A percentile compares a stretch with the other conserved stretches of the same genome.
Evolutionary conservation across 148 eudicot species (phyloP).

Genomic region (Vaccinium corymbosum): DNA sequence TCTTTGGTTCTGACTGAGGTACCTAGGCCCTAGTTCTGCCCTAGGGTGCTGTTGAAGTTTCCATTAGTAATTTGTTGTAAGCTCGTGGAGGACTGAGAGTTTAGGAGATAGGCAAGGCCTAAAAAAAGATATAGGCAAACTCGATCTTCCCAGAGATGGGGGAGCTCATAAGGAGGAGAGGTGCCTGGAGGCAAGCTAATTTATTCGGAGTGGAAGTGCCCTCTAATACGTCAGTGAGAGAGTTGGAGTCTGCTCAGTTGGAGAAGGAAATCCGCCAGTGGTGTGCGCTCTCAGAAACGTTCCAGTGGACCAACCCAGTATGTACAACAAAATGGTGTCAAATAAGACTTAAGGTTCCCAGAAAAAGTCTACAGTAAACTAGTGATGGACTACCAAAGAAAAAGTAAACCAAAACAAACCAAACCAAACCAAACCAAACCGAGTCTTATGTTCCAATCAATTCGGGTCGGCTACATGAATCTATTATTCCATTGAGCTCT

Average conservation of each 20-base stretch:
- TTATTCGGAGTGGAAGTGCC: neutral
- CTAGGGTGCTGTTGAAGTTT: neutral
- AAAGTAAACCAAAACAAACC: neutral
- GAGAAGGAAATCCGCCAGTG: neutral
- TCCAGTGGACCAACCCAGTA: neutral
- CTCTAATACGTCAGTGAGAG: neutral
- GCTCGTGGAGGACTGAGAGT: neutral
- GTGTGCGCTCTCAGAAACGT: neutral
- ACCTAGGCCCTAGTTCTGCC: neutral
- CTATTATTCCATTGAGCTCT: too few relatives aligned
- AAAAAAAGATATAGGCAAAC: neutral
- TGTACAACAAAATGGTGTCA: neutral
- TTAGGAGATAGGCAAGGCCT: neutral
- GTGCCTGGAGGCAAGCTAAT: neutral
- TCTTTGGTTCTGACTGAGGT: neutral
- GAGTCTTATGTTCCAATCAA: too few relatives aligned
- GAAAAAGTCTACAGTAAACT: neutral
- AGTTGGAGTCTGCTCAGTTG: neutral
- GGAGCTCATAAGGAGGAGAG: neutral
- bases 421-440: too few relatives aligned
- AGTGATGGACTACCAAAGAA: neutral
- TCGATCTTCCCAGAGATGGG: neutral
- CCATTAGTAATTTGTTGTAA: neutral
- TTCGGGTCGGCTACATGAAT: too few relatives aligned
- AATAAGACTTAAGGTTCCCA: neutral